Percentiles rank a stretch among this genome's conserved stretches.
These are phyloP conservation scores for rapeseed (Brassica napus) DNA, from an alignment of 345 rosid genomes.

Conservation along the genomic window Da-Ae NC_063452.1:61841001-61841500, in stretches of 20 bases:
- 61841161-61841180: neutral
- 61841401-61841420: constrained; percentile 3
- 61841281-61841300: neutral
- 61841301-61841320: neutral
- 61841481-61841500: neutral
- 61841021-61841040: neutral
- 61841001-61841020: constrained; percentile 65
- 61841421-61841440: constrained; percentile 16
- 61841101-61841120: constrained; percentile 35
- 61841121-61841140: neutral
- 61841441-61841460: constrained; percentile 2
- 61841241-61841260: constrained; percentile 20
- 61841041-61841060: neutral
- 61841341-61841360: constrained; percentile 6
- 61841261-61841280: constrained; percentile 30
- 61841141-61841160: neutral
- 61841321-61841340: neutral
- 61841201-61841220: neutral
- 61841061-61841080: constrained; percentile 2
- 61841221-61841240: neutral
- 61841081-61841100: constrained; percentile 31
- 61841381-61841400: neutral
- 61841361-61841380: constrained; percentile 14
- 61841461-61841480: constrained; percentile 2
- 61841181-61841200: neutral